Evolutionary conservation across 306 rosid genomes (phyloP).

Genomic region (Lathyrus oleraceus): DNA sequence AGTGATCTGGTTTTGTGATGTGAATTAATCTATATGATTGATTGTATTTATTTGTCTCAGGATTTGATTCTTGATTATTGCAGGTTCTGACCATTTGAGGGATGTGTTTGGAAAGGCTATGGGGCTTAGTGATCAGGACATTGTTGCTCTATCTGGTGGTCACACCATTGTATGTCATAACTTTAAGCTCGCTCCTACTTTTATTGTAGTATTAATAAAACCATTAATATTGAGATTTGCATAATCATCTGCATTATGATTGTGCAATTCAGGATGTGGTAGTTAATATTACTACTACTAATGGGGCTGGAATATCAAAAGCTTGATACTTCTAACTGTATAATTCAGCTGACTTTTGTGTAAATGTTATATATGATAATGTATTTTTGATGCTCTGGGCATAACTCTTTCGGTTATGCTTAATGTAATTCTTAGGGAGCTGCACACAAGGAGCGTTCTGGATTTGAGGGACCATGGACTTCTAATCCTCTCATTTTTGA

Average conservation of each 20-base stretch:
- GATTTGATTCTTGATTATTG: not conserved
- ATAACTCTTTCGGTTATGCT: not conserved
- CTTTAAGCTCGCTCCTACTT: not conserved
- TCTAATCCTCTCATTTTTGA: conserved; percentile 84
- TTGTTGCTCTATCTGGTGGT: conserved; percentile 92
- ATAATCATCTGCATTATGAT: not conserved
- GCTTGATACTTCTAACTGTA: no score
- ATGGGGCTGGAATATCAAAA: no score
- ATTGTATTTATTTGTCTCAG: not conserved
- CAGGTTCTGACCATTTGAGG: conserved; percentile 91
- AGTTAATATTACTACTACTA: not conserved
- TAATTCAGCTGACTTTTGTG: not conserved
- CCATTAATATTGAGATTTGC: not conserved
- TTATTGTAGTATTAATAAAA: not conserved
- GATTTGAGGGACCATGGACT: conserved; percentile 99
- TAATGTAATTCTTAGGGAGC: conserved; percentile 58
- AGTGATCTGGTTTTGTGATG: not conserved
- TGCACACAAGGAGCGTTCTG: conserved; percentile 96
- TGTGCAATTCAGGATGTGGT: not conserved
- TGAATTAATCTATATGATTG: no score
- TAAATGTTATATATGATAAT: not conserved
- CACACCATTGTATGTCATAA: conserved; percentile 73
- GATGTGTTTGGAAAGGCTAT: conserved; percentile 69
- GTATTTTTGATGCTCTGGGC: no score
- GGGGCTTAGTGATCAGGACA: conserved; percentile 91